Percentiles rank a stretch among this genome's conserved stretches.
Evolutionary conservation across 73 alveolate species (phyloP).

Genomic region (Tetrahymena borealis): DNA sequence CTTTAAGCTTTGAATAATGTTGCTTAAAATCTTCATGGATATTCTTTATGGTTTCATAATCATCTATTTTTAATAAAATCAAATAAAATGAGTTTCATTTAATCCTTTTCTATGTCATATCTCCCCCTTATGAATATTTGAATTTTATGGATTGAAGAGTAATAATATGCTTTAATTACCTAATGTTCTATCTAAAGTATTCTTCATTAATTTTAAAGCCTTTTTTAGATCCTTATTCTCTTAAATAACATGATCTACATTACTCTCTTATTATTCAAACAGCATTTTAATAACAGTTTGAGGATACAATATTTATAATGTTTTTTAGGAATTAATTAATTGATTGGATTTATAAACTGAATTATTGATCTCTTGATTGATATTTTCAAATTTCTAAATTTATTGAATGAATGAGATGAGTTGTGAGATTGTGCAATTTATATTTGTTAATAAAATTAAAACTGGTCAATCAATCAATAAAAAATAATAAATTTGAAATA

Average conservation of each 20-base stretch:
- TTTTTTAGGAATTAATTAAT: no score
- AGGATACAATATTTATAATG: not conserved
- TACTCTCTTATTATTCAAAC: not conserved
- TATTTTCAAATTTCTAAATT: not conserved
- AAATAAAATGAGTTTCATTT: not conserved
- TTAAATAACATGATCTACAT: not conserved
- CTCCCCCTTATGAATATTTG: no score
- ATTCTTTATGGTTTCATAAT: constrained; percentile 2
- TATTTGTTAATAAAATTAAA: no score
- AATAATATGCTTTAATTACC: no score
- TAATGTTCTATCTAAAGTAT: not conserved
- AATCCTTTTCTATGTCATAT: no score
- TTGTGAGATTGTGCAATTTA: no score
- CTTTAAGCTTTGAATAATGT: constrained; percentile 16
- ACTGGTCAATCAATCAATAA: no score
- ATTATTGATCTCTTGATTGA: not conserved
- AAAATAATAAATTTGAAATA: no score
- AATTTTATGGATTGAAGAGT: no score
- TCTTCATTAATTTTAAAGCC: not conserved
- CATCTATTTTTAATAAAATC: not conserved
- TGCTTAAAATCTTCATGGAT: constrained; percentile 40
- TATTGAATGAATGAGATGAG: no score
- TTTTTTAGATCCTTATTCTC: not conserved
- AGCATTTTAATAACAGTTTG: not conserved
- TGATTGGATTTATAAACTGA: not conserved